Evolutionary conservation across 2,329 filamentous ascomycete genomes (phyloP).

Genomic region (Pyrenophora graminea): DNA sequence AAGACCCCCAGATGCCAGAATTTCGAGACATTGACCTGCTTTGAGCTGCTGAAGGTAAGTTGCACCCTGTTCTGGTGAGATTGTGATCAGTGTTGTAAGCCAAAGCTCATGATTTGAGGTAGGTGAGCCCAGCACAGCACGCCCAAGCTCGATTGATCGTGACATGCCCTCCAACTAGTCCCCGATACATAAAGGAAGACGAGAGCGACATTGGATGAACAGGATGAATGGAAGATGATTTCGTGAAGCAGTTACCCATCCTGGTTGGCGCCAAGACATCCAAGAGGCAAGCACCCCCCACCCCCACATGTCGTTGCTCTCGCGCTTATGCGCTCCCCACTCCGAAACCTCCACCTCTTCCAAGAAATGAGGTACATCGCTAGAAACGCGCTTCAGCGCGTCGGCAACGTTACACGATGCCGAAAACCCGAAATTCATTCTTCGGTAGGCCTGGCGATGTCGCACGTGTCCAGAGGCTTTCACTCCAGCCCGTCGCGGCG

Average conservation of each 20-base stretch:
- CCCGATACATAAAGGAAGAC: constrained; percentile 1
- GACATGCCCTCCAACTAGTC: constrained; percentile 24
- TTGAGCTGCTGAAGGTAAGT: constrained; percentile 31
- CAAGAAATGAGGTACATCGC: constrained; percentile 29
- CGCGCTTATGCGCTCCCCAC: constrained; percentile 6
- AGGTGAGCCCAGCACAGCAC: constrained; percentile 37
- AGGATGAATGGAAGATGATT: constrained; percentile 3
- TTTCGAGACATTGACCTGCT: constrained; percentile 17
- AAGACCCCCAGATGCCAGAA: constrained; percentile 28
- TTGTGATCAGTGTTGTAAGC: constrained; percentile 42
- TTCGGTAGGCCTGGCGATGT: background rate
- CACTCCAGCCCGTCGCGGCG: constrained; percentile 29
- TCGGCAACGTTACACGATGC: constrained; percentile 9
- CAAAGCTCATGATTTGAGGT: constrained; percentile 39
- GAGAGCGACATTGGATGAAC: background rate
- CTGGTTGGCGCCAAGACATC: constrained; percentile 25
- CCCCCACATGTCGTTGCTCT: constrained; percentile 24
- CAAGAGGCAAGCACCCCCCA: constrained; percentile 16
- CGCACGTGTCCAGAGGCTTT: constrained; percentile 22
- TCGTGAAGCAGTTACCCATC: background rate
- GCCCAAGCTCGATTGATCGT: constrained; percentile 39
- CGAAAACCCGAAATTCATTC: constrained; percentile 3
- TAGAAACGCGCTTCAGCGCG: constrained; percentile 25
- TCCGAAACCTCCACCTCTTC: constrained; percentile 6
- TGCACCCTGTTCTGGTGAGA: constrained; percentile 33